Evolutionary conservation across 2,329 filamentous ascomycete species (phyloP).

Genomic region (Trichoderma aggressivum): DNA sequence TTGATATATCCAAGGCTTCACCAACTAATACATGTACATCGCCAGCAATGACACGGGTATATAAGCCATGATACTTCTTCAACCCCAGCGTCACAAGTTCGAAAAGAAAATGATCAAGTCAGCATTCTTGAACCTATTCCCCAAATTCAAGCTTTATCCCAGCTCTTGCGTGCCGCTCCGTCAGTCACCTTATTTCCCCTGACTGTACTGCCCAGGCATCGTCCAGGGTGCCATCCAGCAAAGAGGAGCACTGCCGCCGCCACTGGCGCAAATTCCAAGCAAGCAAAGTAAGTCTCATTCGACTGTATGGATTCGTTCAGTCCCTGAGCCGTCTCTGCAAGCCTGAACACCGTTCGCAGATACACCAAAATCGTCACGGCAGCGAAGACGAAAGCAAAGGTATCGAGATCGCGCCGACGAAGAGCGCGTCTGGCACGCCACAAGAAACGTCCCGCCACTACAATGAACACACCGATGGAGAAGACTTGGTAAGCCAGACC

Average conservation of each 20-base stretch:
- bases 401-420: constrained; percentile 28
- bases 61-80: not conserved
- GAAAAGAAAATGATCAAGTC: not conserved
- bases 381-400: constrained; percentile 42
- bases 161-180: not conserved
- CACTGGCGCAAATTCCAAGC: constrained; percentile 53
- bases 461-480: constrained; percentile 47
- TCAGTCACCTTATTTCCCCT: not conserved
- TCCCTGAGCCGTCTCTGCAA: constrained; percentile 53
- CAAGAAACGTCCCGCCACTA: constrained; percentile 42
- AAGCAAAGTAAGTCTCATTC: constrained; percentile 52
- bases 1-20: not conserved
- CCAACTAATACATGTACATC: not conserved
- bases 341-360: constrained; percentile 50
- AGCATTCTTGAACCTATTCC: too few species aligned
- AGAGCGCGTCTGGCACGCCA: constrained; percentile 34
- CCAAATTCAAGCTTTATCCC: not conserved
- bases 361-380: constrained; percentile 48
- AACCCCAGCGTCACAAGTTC: not conserved
- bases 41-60: not conserved
- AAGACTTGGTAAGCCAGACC: constrained; percentile 55
- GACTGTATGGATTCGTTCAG: constrained; percentile 43
- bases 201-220: constrained; percentile 29
- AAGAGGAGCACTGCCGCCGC: constrained; percentile 47
- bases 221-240: constrained; percentile 32